Base-by-base conservation (phyloP, 768 basidiomycete genomes). In the Lentinula lateritia region DNA sequence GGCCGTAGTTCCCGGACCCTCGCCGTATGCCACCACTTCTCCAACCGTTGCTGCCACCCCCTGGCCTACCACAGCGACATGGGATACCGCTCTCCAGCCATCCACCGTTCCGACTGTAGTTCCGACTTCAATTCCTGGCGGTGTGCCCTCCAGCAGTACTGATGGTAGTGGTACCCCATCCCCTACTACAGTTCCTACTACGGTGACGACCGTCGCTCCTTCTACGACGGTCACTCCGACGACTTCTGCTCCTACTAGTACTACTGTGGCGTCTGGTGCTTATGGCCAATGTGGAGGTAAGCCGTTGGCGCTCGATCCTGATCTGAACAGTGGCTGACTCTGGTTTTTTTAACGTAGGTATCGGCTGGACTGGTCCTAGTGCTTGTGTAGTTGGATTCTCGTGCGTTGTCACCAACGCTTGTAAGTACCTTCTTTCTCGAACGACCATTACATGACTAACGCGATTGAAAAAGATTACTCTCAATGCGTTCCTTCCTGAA, bases 1-100 rank as follows among this genome's bases (percentile, higher is more conserved):
- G 32, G 2, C 18, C 23, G 6, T 3, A 60, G 56, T 60, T 16
- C 58, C 58, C 15, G 58, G 58, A 38, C 58, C 58, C 18, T 68
- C 75, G 15, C 77, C 79, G 0, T 81, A 78, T 66, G 77, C 72
- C 34, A 71, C 71, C 20, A 61, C 77, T 18, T 73, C 74, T 16
- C 71, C 78, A 6, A 57, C 78, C 6, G 72, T 79, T 32, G 81
- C 77, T 12, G 72, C 71, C 18, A 80, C 79, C 23, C 61, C 77
- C 3, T 83, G 67, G 63, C 78, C 80, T 13, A 77, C 77, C 3
- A 78, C 79, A 28, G 79, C 80, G 15, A 81, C 80, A 16, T 82
- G 79, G 79, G 78, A 79, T 70, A 81, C 80, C 10, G 76, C 76
- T 2, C 68, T 71, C 10, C 80, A 81, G 66, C 80, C 82, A 28